Evolutionary conservation across 495 filamentous ascomycete genomes (phyloP).

Genomic region (Annulohypoxylon moriforme): DNA sequence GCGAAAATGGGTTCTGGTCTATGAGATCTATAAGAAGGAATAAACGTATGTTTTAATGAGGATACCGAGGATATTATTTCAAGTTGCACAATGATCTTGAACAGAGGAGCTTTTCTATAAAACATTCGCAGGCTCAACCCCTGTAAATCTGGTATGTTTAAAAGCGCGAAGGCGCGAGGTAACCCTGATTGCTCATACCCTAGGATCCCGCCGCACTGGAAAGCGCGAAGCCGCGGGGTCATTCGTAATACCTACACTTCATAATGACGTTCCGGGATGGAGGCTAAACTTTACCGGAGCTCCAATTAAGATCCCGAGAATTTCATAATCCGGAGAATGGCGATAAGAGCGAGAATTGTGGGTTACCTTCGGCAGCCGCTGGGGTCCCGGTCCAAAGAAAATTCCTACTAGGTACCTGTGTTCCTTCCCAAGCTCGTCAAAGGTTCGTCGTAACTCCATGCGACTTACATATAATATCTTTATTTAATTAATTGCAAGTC

Average conservation of each 20-base stretch:
- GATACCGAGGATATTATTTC: background rate
- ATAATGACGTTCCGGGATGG: background rate
- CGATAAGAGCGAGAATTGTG: background rate
- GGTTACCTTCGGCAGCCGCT: background rate
- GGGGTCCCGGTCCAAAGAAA: constrained; percentile 1
- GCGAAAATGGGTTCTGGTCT: background rate
- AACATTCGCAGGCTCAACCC: background rate
- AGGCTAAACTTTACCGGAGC: background rate
- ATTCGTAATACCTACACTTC: background rate
- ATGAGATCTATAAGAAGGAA: background rate
- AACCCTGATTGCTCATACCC: background rate
- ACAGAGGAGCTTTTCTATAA: background rate
- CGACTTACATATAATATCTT: background rate
- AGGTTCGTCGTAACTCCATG: background rate
- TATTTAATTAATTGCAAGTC: background rate
- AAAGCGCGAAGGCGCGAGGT: background rate
- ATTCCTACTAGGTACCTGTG: background rate
- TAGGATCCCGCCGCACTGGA: background rate
- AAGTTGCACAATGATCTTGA: background rate
- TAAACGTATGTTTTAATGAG: background rate
- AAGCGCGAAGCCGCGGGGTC: background rate
- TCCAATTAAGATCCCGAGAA: background rate
- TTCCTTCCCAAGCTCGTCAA: background rate
- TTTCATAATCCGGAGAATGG: background rate
- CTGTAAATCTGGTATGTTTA: background rate